A percentile compares a stretch with the other conserved stretches of the same genome.
Conservation (phyloP, 805 yeast species). For the Teunomyces lycoperdinae region DNA sequence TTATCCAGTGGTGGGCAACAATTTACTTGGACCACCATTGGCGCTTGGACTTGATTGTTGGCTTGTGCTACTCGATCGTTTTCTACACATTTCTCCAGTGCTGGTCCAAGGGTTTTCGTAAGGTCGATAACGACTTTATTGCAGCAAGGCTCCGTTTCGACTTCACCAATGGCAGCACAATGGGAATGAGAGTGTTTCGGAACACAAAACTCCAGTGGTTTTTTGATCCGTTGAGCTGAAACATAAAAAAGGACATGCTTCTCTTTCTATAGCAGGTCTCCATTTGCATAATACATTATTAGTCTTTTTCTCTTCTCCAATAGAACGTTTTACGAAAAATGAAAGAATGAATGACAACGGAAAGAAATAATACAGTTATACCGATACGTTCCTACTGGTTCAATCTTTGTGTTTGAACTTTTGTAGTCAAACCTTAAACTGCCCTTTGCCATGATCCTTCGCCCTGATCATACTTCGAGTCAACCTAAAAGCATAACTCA, state of each 20-base stretch:
- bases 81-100: conserved; percentile 39
- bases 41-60: conserved; percentile 58
- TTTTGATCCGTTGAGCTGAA: conserved; percentile 44
- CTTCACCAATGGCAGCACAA: conserved; percentile 42
- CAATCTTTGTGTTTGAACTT: no score
- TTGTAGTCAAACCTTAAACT: no score
- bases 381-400: no score
- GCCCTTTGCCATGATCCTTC: no score
- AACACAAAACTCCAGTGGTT: conserved; percentile 46
- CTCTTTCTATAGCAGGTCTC: background rate
- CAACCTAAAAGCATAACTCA: no score
- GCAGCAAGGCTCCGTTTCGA: conserved; percentile 38
- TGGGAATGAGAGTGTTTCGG: conserved; percentile 66
- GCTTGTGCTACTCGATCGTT: conserved; percentile 49
- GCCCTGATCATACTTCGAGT: no score
- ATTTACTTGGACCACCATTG: conserved; percentile 73
- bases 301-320: background rate
- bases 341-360: no score
- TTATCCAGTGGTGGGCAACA: conserved; percentile 72
- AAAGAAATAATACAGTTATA: no score
- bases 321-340: no score
- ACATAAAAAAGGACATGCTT: background rate
- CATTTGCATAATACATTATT: background rate
- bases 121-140: conserved; percentile 36
- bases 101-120: conserved; percentile 24